These are phyloP conservation scores for Jacaranda copaia DNA, from an alignment of 257 asterid genomes.

Conservation along the genomic window DNA sequence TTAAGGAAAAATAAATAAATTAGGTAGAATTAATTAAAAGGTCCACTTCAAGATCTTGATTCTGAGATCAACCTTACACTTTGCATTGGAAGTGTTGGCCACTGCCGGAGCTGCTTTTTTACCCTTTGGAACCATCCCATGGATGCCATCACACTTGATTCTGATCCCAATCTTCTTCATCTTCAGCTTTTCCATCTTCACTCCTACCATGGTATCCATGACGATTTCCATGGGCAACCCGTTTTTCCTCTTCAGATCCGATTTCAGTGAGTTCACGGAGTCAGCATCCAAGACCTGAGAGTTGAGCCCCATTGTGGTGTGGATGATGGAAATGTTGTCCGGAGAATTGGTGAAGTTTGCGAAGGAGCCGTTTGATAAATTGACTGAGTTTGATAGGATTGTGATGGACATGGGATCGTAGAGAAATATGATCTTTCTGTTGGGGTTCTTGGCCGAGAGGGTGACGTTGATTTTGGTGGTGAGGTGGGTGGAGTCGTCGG, in stretches of 20 bases:
- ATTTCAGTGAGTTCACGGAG: constrained; percentile 48
- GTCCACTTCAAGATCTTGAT: constrained; percentile 91
- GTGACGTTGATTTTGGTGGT: constrained; percentile 69
- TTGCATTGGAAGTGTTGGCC: constrained; percentile 55
- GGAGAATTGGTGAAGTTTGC: constrained; percentile 57
- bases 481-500: constrained; percentile 75
- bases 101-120: constrained; percentile 50
- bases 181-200: constrained; percentile 69
- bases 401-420: constrained; percentile 62
- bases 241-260: constrained; percentile 68
- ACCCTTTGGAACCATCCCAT: constrained; percentile 70
- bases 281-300: constrained; percentile 62
- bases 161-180: constrained; percentile 78
- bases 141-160: constrained; percentile 73
- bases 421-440: constrained; percentile 54
- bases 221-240: constrained; percentile 68
- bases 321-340: constrained; percentile 50
- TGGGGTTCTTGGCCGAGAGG: constrained; percentile 65
- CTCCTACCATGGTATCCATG: constrained; percentile 71
- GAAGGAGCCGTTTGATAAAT: constrained; percentile 57
- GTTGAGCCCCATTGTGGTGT: constrained; percentile 46
- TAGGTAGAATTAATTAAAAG: constrained; percentile 43
- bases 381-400: constrained; percentile 41
- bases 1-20: neutral
- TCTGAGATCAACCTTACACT: constrained; percentile 85